A percentile compares a stretch with the other conserved stretches of the same genome.
phyloP scores from a whole-genome alignment of 2,329 filamentous ascomycete species.

The Claviceps humidiphila region DNA sequence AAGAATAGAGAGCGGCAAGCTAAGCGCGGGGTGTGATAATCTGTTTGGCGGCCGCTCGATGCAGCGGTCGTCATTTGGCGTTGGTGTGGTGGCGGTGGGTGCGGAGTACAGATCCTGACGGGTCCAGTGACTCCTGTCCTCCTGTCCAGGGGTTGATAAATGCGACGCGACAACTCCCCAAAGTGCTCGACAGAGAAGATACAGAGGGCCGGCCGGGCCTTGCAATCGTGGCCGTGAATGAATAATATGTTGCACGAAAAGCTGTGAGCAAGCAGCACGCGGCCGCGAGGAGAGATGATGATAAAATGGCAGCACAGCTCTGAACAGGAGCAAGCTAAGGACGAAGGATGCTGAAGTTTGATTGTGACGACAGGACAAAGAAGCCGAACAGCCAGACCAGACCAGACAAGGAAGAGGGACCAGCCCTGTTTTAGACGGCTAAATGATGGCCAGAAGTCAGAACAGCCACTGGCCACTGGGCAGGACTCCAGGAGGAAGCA shows the following conservation, averaged over 20 bases:
- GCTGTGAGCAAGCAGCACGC: background rate
- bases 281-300: background rate
- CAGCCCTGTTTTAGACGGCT: background rate
- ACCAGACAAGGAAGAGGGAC: background rate
- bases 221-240: background rate
- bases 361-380: background rate
- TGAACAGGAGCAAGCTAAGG: background rate
- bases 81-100: conserved; percentile 3
- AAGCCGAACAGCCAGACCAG: background rate
- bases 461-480: background rate
- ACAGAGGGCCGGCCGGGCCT: background rate
- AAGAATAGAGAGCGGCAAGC: conserved; percentile 6
- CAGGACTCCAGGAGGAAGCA: background rate
- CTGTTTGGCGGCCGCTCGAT: conserved; percentile 3
- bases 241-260: background rate
- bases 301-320: background rate
- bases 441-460: background rate
- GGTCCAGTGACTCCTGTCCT: background rate
- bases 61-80: conserved; percentile 4
- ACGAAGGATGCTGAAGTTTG: background rate
- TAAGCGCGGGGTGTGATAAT: conserved; percentile 5
- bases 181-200: background rate
- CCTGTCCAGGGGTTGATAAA: background rate
- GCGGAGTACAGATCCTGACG: conserved; percentile 1
- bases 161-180: background rate